phyloP scores from a whole-genome alignment of 2,329 filamentous ascomycete genomes.

The Neoascochyta sp. region DNA sequence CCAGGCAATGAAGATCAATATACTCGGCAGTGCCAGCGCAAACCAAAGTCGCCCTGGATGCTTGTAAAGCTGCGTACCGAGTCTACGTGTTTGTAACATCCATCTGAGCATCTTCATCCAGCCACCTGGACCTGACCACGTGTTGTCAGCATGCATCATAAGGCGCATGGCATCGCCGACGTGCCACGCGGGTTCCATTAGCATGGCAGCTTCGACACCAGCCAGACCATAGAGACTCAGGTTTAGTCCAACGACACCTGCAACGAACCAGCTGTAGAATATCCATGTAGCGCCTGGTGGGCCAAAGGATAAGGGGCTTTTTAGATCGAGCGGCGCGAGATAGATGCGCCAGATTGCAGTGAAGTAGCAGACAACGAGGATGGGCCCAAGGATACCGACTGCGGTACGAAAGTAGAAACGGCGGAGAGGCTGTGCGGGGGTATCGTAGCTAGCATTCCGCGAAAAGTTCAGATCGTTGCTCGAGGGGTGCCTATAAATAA shows the following conservation, averaged over 20 bases:
- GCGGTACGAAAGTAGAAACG: slow-evolving; percentile 5
- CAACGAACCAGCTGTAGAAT: slow-evolving; percentile 10
- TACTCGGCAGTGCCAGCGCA: slow-evolving; percentile 3
- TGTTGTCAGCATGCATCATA: slow-evolving; percentile 10
- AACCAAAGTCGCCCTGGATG: slow-evolving; percentile 3
- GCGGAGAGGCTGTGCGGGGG: neutral
- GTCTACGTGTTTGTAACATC: slow-evolving; percentile 1
- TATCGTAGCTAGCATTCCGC: neutral
- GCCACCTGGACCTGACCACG: slow-evolving; percentile 9
- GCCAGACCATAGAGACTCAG: slow-evolving; percentile 8
- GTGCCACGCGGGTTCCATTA: slow-evolving; percentile 9
- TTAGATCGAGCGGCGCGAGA: slow-evolving; percentile 2
- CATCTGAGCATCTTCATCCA: slow-evolving; percentile 10
- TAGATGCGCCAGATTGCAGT: slow-evolving; percentile 8
- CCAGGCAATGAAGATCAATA: slow-evolving; percentile 5
- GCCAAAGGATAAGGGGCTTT: slow-evolving; percentile 2
- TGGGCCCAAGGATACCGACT: slow-evolving; percentile 7
- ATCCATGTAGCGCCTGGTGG: slow-evolving; percentile 7
- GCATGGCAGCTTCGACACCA: slow-evolving; percentile 8
- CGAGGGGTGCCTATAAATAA: no score
- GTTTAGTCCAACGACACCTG: slow-evolving; percentile 7
- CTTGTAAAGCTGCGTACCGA: neutral
- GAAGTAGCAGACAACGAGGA: slow-evolving; percentile 4
- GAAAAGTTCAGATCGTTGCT: no score
- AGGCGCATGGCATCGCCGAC: slow-evolving; percentile 7